phyloP scores from a whole-genome alignment of 2,329 filamentous ascomycete species.

The Drechmeria coniospora region DNA sequence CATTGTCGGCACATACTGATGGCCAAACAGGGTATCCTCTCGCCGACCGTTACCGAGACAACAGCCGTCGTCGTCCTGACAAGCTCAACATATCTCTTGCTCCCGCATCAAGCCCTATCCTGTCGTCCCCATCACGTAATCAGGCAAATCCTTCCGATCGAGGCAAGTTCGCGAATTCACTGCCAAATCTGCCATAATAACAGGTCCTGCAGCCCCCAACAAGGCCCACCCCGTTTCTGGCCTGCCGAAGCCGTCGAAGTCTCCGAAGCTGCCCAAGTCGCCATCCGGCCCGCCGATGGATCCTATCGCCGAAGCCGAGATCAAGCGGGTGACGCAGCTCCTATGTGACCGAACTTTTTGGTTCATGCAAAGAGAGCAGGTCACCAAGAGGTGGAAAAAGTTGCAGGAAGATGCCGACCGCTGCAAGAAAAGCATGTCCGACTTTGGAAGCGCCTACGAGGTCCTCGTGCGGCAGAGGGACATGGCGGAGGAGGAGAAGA shows the following conservation, averaged over 20 bases:
- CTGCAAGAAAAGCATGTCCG: conserved; percentile 6
- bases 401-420: conserved; percentile 6
- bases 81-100: too few species aligned
- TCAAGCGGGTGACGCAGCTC: conserved; percentile 7
- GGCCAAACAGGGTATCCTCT: too few species aligned
- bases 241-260: conserved; percentile 2
- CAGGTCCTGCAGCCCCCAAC: not conserved
- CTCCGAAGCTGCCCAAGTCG: too few species aligned
- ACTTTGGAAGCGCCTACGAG: conserved; percentile 9
- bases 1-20: too few species aligned
- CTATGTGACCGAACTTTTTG: conserved; percentile 10
- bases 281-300: too few species aligned
- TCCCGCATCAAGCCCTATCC: too few species aligned
- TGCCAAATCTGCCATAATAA: not conserved
- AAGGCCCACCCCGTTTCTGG: not conserved
- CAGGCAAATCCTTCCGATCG: not conserved
- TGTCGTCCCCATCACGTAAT: too few species aligned
- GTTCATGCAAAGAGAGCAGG: conserved; percentile 6
- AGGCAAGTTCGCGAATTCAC: not conserved
- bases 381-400: conserved; percentile 7
- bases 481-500: conserved; percentile 3
- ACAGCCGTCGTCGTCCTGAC: too few species aligned
- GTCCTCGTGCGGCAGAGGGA: conserved; percentile 7
- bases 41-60: too few species aligned
- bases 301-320: too few species aligned